A percentile compares a stretch with the other conserved stretches of the same genome.
Conservation (phyloP, 768 basidiomycete genomes). For the Fomitopsis serialis region DNA sequence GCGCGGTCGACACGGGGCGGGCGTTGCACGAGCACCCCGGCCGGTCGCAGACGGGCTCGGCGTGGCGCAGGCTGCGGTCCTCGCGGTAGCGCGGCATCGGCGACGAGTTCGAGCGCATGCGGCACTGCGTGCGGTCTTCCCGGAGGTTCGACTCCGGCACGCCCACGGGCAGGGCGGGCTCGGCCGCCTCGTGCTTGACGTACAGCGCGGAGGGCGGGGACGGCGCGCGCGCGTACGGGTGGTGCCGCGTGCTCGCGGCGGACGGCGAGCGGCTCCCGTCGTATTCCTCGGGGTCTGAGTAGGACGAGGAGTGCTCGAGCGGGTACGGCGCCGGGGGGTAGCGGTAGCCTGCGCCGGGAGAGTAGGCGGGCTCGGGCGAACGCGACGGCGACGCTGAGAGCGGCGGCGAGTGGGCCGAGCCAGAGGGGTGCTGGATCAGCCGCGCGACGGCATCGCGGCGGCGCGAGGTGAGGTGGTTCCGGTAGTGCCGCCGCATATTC, state of each 20-base stretch:
- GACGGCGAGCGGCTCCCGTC: background rate
- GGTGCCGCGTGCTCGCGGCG: background rate
- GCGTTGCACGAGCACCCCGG: constrained; percentile 3
- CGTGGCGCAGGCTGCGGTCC: background rate
- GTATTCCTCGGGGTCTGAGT: background rate
- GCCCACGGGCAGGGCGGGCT: background rate
- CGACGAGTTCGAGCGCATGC: constrained; percentile 7
- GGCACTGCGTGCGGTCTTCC: background rate
- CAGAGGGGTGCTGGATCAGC: constrained; percentile 4
- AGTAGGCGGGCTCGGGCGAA: background rate
- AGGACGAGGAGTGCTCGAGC: background rate
- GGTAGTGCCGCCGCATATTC: constrained; percentile 77
- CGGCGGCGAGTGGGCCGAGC: background rate
- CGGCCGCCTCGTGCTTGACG: background rate
- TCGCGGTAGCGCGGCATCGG: constrained; percentile 7
- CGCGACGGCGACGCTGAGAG: constrained; percentile 1
- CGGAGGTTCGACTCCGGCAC: background rate
- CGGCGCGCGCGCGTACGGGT: background rate
- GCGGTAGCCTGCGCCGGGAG: background rate
- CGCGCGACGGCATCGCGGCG: constrained; percentile 11
- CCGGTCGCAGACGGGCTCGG: constrained; percentile 1
- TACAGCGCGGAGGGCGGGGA: background rate
- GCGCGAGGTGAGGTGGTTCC: constrained; percentile 45
- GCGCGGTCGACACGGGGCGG: constrained; percentile 9
- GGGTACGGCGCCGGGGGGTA: background rate